Percentiles rank a stretch among this genome's conserved stretches.
Evolutionary conservation across 257 asterid genomes (phyloP).

Genomic region (Paraleonurus japonicus): DNA sequence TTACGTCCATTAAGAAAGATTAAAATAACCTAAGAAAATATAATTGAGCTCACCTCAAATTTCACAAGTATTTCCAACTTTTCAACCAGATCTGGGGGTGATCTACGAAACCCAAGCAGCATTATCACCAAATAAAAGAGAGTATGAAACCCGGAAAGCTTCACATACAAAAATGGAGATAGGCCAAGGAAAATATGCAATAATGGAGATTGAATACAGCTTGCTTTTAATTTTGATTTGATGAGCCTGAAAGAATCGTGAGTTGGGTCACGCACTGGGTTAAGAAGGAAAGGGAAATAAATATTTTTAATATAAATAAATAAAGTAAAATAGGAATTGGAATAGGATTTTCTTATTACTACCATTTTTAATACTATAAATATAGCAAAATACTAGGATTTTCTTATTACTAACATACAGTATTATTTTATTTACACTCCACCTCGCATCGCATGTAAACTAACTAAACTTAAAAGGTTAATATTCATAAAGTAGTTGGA

Average conservation of each 20-base stretch:
- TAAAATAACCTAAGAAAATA: neutral
- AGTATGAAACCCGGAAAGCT: no score
- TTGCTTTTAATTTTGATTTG: constrained; percentile 24
- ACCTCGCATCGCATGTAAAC: no score
- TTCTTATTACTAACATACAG: no score
- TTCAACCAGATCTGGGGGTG: constrained; percentile 59
- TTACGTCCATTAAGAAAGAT: neutral
- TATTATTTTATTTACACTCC: no score
- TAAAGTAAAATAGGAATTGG: no score
- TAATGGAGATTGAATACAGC: constrained; percentile 32
- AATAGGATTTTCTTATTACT: no score
- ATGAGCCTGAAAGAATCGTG: constrained; percentile 24
- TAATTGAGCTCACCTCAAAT: constrained; percentile 38
- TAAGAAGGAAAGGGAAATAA: neutral
- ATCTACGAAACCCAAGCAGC: constrained; percentile 47
- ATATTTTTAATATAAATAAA: neutral
- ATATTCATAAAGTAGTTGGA: constrained; percentile 10
- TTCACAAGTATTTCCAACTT: constrained; percentile 16
- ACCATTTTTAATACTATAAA: no score
- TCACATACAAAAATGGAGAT: no score
- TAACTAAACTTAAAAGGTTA: no score
- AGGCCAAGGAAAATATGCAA: no score
- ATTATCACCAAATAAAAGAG: constrained; percentile 31
- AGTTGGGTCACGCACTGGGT: constrained; percentile 37
- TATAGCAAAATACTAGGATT: no score